Conservation (phyloP, 2,329 filamentous ascomycete genomes). For the Penicillium sp. region DNA sequence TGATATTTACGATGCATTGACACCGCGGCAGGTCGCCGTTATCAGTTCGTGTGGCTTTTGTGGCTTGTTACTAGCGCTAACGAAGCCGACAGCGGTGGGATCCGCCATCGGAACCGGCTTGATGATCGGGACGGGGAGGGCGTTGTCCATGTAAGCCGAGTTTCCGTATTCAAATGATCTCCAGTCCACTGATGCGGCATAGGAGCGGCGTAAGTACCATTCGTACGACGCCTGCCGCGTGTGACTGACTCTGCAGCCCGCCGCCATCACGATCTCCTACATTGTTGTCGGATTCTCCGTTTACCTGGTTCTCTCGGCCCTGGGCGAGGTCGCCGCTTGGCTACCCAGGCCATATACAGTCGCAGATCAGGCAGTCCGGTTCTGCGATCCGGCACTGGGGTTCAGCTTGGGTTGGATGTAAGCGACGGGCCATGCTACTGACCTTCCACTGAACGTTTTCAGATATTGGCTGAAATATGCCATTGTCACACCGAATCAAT, state of each 20-base stretch:
- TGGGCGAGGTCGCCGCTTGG: constrained; percentile 81
- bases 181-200: constrained; percentile 2
- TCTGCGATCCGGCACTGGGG: constrained; percentile 75
- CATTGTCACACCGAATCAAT: constrained; percentile 78
- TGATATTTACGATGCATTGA: constrained; percentile 20
- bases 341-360: constrained; percentile 73
- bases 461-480: constrained; percentile 70
- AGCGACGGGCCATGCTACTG: constrained; percentile 1
- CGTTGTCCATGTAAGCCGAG: constrained; percentile 27
- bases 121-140: constrained; percentile 30
- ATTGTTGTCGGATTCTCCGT: constrained; percentile 53
- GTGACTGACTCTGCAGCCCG: constrained; percentile 25
- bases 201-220: constrained; percentile 30
- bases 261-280: constrained; percentile 38
- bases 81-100: constrained; percentile 25
- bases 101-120: constrained; percentile 33
- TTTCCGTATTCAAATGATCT: not conserved
- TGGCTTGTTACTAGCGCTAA: constrained; percentile 3
- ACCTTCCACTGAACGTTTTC: not conserved
- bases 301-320: constrained; percentile 71
- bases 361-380: constrained; percentile 73
- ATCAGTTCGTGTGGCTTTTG: constrained; percentile 21
- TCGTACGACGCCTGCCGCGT: not conserved
- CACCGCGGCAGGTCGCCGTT: constrained; percentile 22
- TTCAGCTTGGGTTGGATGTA: constrained; percentile 73